Base-by-base conservation (phyloP, 306 rosid species). In the Canavalia ensiformis region DNA sequence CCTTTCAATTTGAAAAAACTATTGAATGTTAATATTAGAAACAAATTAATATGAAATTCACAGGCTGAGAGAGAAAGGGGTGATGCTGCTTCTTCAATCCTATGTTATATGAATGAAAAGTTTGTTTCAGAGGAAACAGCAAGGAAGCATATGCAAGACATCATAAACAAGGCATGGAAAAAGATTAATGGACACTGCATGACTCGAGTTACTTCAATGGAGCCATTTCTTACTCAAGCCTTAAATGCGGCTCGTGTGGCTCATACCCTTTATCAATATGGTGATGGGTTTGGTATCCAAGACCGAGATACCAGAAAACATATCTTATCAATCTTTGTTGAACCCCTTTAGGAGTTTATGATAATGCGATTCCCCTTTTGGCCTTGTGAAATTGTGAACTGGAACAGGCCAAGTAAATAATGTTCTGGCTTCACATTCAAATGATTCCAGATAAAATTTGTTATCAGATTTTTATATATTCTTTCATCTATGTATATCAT, bases 1-100 rank as follows among this genome's bases (percentile, higher is more conserved):
- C 6, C 37, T 30, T 56, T 56, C 4, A 56, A 30, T 9, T 34
- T 34, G 5, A 29, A 63, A 35, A 35, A 13, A 13, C 6, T 13
- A 13, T 5, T 37, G 30, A 12, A 63, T 37, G 59, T 4, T 45
- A 52, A 74, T 18, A 3, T 18, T 54, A 6, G 10, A 55, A 25
- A 5, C 12, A 50, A 1, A 33, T 3, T 2, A 4, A 2, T 13
- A 25, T 68, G 13, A 6, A 75, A 13, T 18, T 18, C 25, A 18
- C 83, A 88, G 94, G 92, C 90, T 2, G 97, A 91, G 70, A 78
- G 59, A 52, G 89, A 90, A 81, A 86, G 91, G 63, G 97, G 97
- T 0, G 97, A 91, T 75, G 87, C 79, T n/a, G 81, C 92, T 33
- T 91, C 97, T 0, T 84, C 91, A 39, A 81, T 91, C 55, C 0